phyloP scores from a whole-genome alignment of 176 grass and related monocot genomes.

The Metroxylon sagu region DNA sequence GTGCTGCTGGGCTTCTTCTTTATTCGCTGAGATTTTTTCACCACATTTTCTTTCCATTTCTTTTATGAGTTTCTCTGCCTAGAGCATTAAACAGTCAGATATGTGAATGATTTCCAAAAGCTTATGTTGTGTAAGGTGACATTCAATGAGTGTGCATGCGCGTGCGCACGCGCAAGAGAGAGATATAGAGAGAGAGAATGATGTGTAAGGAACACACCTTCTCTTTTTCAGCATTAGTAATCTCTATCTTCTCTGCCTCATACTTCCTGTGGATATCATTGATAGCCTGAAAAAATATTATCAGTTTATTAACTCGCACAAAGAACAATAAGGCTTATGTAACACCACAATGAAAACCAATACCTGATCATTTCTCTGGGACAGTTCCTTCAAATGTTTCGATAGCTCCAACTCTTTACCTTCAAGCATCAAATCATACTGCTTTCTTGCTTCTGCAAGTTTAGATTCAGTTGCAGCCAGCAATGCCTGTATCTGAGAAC shows the following conservation, averaged over 20 bases:
- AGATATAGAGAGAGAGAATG: not conserved
- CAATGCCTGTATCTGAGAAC: conserved; percentile 52
- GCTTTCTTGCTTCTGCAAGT: conserved; percentile 65
- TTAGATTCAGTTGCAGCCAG: conserved; percentile 56
- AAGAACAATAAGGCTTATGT: too few species aligned
- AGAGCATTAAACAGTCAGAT: conserved; percentile 34
- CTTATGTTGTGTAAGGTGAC: conserved; percentile 10
- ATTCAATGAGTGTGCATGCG: conserved; percentile 3
- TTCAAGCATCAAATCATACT: conserved; percentile 87
- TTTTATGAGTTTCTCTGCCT: conserved; percentile 68
- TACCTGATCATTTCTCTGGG: conserved; percentile 93
- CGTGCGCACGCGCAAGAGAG: too few species aligned
- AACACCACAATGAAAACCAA: not conserved
- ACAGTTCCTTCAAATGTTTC: conserved; percentile 84
- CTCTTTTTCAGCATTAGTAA: conserved; percentile 66
- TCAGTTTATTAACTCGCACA: too few species aligned
- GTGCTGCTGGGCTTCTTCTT: conserved; percentile 48
- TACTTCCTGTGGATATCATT: conserved; percentile 86
- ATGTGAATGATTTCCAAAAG: conserved; percentile 12
- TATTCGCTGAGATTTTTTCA: conserved; percentile 61
- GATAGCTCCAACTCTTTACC: conserved; percentile 90
- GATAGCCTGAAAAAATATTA: conserved; percentile 45
- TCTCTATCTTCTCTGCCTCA: conserved; percentile 83
- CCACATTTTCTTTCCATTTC: conserved; percentile 76
- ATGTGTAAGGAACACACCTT: conserved; percentile 30